These are phyloP conservation scores for Hemisphaericaspora xylofermentans DNA, from an alignment of 1,139 yeast species.

Conservation along the genomic window DNA sequence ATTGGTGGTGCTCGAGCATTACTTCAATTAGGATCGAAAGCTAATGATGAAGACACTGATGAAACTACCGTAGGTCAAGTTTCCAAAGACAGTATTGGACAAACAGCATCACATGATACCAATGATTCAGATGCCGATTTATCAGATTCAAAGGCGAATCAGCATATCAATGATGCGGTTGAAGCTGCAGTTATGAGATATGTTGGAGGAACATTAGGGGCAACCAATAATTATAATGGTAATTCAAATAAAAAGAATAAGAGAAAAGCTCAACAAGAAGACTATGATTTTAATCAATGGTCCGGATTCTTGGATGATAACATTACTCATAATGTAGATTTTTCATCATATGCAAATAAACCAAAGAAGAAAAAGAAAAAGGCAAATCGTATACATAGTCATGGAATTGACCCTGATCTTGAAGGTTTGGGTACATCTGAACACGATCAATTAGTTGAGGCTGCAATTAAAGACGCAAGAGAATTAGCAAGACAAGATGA, in stretches of 20 bases:
- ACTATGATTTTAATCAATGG: slow-evolving; percentile 55
- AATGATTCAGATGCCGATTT: slow-evolving; percentile 4
- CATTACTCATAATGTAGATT: slow-evolving; percentile 18
- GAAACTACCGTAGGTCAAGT: slow-evolving; percentile 1
- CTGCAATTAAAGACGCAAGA: slow-evolving; percentile 66
- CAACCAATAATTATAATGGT: slow-evolving; percentile 7
- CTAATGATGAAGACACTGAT: slow-evolving; percentile 14
- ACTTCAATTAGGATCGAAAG: slow-evolving; percentile 40
- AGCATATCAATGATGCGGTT: slow-evolving; percentile 52
- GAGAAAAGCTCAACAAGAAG: slow-evolving; percentile 16
- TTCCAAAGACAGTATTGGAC: slow-evolving; percentile 2
- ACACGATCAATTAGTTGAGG: slow-evolving; percentile 64
- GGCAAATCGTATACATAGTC: slow-evolving; percentile 15
- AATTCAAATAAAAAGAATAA: slow-evolving; percentile 16
- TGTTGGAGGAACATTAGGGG: slow-evolving; percentile 59
- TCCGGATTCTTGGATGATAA: slow-evolving; percentile 51
- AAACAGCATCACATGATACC: neutral
- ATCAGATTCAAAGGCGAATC: slow-evolving; percentile 27
- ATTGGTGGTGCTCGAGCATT: slow-evolving; percentile 50
- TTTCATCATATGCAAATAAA: slow-evolving; percentile 1
- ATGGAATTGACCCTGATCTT: slow-evolving; percentile 63
- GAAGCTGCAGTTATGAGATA: slow-evolving; percentile 75
- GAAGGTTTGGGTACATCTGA: slow-evolving; percentile 47
- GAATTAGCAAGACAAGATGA: slow-evolving; percentile 47
- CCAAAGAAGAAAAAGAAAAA: slow-evolving; percentile 16